Evolutionary conservation across 176 grass and related monocot genomes (phyloP), one percentile per base, ranked within the genome.

Genomic region (Carex myosuroides): DNA sequence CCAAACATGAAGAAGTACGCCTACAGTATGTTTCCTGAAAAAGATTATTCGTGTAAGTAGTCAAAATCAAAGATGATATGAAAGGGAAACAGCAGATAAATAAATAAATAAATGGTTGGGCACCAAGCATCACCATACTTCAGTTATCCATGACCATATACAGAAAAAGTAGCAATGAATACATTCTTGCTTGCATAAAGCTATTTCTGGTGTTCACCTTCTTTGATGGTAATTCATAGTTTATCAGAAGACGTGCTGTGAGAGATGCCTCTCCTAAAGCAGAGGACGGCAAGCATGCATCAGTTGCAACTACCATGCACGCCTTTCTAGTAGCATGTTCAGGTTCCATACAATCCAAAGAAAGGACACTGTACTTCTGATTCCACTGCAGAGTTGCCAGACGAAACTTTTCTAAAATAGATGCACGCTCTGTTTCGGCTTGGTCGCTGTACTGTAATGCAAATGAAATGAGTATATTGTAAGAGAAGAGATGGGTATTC

Each of bases 161-260:
- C 24, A 76, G 13, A 13, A 72, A 29, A 5, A 55, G 4, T 76
- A 54, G n/a, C 24, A 77, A 17, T 17, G 0, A 56, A 32, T 50
- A 56, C 14, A 30, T 56, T 77, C 0, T 56, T 66, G 60, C 13
- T 26, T 18, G 37, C 44, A 62, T 73, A 86, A 83, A 83, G 18
- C 14, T 17, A 60, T 86, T 44, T 55, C 8, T 30, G 9, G 3
- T 3, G 5, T 37, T 87, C 75, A 93, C 96, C 86, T 95, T 98
- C 65, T 95, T 98, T 78, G 88, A 89, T 55, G 96, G 92, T 46
- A 95, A 76, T 39, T 95, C 96, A 79, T 93, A 98, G 60, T 98
- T 98, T 81, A 98, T 98, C 11, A 98, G 48, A 60, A 90, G 78
- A 50, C 81, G 88, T 85, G 96, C 91, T 61, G 81, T 84, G 48